Conservation (phyloP, 257 asterid genomes). For the Cynanchum wilfordii region DNA sequence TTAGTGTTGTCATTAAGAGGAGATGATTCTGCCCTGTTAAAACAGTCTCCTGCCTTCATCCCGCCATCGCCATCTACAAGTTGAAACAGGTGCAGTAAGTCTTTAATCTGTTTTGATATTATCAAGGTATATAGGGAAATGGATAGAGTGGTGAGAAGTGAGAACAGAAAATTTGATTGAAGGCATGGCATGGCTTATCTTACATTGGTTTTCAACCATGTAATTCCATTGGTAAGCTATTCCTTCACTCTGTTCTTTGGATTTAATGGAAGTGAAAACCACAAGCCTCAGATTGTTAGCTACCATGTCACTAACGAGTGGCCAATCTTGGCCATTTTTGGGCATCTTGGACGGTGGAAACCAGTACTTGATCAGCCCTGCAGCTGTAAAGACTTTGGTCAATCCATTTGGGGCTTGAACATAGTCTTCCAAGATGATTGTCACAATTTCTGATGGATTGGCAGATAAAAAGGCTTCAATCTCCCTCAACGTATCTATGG, state of each 20-base stretch:
- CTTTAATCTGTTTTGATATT: neutral
- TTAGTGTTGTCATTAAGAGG: slow-evolving; percentile 50
- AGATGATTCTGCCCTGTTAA: slow-evolving; percentile 65
- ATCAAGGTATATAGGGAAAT: neutral
- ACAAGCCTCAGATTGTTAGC: slow-evolving; percentile 59
- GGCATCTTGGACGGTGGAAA: slow-evolving; percentile 80
- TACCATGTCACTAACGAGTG: slow-evolving; percentile 64
- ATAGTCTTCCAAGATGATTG: slow-evolving; percentile 79
- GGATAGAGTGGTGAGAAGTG: neutral
- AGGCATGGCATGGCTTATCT: slow-evolving; percentile 2
- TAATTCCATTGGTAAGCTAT: slow-evolving; percentile 92
- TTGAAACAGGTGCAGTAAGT: neutral
- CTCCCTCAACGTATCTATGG: slow-evolving; percentile 54
- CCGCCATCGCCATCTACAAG: slow-evolving; percentile 76
- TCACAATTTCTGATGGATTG: slow-evolving; percentile 80
- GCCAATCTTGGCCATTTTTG: slow-evolving; percentile 65
- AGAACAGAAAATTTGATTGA: neutral
- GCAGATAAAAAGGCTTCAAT: slow-evolving; percentile 54
- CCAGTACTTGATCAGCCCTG: slow-evolving; percentile 73
- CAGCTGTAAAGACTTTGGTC: slow-evolving; percentile 55
- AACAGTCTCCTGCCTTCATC: slow-evolving; percentile 59
- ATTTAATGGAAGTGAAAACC: slow-evolving; percentile 53
- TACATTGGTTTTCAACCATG: slow-evolving; percentile 93
- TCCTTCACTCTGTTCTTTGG: slow-evolving; percentile 68
- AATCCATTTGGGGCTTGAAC: slow-evolving; percentile 60